A percentile compares a stretch with the other conserved stretches of the same genome.
Evolutionary conservation across 805 yeast genomes (phyloP).

Genomic region (Lachancea fermentati): DNA sequence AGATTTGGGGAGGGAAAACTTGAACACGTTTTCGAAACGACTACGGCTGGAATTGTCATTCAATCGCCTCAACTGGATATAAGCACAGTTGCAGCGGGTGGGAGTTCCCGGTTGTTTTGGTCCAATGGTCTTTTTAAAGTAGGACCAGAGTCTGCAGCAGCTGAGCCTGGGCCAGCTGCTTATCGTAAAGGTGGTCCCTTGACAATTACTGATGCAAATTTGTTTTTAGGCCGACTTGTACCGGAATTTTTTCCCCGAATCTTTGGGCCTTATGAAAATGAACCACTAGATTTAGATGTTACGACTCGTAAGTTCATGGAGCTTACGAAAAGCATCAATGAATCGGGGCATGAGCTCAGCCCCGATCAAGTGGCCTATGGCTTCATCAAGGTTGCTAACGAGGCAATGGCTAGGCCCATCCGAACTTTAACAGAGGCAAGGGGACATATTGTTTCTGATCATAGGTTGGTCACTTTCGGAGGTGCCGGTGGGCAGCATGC

Average conservation of each 20-base stretch:
- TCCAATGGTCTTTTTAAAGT: constrained; percentile 70
- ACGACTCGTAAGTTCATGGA: constrained; percentile 46
- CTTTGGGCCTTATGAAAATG: constrained; percentile 76
- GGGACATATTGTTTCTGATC: constrained; percentile 62
- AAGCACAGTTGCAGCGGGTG: constrained; percentile 82
- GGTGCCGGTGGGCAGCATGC: constrained; percentile 96
- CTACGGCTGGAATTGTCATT: constrained; percentile 76
- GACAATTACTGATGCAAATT: constrained; percentile 81
- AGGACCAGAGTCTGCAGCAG: constrained; percentile 83
- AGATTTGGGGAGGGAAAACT: constrained; percentile 48
- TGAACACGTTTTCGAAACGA: constrained; percentile 61
- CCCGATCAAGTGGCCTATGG: constrained; percentile 74
- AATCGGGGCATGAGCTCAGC: constrained; percentile 37
- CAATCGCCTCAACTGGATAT: constrained; percentile 83
- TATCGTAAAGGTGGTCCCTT: constrained; percentile 83
- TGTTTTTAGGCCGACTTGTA: constrained; percentile 63
- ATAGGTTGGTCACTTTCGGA: constrained; percentile 77
- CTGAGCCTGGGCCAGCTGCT: constrained; percentile 89
- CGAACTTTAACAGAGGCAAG: constrained; percentile 79
- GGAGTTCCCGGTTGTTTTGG: constrained; percentile 66
- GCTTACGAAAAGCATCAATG: constrained; percentile 54
- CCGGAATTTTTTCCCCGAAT: constrained; percentile 76
- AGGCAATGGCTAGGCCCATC: constrained; percentile 87
- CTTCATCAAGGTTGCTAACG: constrained; percentile 77
- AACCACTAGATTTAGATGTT: constrained; percentile 55